Percentiles rank a stretch among this genome's conserved stretches.
phyloP scores from a whole-genome alignment of 768 basidiomycete genomes.

The Kwoniella botswanensis region DNA sequence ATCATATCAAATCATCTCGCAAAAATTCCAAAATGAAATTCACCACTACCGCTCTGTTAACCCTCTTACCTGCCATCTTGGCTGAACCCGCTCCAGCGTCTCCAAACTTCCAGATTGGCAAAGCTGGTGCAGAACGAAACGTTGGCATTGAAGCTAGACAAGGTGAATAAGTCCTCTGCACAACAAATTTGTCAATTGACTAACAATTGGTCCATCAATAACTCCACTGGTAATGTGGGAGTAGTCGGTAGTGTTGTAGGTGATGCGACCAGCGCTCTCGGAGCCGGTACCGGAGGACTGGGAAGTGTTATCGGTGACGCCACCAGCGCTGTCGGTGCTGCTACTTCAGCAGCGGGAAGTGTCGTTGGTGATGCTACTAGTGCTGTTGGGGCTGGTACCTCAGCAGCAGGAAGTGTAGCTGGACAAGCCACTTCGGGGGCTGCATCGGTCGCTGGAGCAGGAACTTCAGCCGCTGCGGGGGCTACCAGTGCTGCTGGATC shows the following conservation, averaged over 20 bases:
- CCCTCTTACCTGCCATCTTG: constrained; percentile 15
- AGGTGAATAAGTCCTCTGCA: not conserved
- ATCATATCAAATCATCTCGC: not conserved
- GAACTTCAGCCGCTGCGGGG: constrained; percentile 11
- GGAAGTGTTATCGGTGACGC: constrained; percentile 5
- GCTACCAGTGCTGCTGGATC: constrained; percentile 19
- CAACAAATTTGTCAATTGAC: not conserved
- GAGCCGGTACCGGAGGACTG: not conserved
- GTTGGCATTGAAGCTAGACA: constrained; percentile 9
- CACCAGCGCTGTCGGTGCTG: not conserved
- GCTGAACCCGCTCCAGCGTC: constrained; percentile 25
- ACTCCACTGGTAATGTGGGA: not conserved
- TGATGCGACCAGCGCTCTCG: not conserved
- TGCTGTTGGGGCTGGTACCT: constrained; percentile 10
- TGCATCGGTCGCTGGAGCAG: constrained; percentile 14
- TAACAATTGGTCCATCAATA: not conserved
- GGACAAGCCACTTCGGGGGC: constrained; percentile 26
- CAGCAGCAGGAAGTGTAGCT: constrained; percentile 19
- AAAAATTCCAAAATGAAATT: constrained; percentile 18
- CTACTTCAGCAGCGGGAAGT: constrained; percentile 6
- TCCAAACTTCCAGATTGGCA: constrained; percentile 9
- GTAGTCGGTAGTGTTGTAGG: not conserved
- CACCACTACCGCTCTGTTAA: constrained; percentile 14
- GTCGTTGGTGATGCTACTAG: constrained; percentile 8
- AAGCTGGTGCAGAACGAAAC: constrained; percentile 15